Evolutionary conservation across 192 early-diverging fungal genomes (phyloP), one percentile per base, ranked within the genome.

Genomic region (Podila minutissima): DNA sequence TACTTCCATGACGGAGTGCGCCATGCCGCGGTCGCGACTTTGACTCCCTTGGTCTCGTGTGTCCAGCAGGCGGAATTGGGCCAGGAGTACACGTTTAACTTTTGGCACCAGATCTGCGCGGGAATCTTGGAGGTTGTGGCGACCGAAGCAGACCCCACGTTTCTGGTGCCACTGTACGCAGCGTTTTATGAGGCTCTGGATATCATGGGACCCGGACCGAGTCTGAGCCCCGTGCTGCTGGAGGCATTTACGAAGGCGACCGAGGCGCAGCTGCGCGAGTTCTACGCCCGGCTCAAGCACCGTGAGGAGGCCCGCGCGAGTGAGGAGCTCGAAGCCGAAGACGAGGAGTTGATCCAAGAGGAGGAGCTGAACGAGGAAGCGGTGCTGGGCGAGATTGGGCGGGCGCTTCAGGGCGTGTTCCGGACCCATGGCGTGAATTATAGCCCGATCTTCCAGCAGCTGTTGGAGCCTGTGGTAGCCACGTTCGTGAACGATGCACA

Each of bases 1-100:
- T 96, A 95, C 83, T 98, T 97, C 92, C 95, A 99, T 82, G 97
- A 99, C 72, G 97, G 95, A 75, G 97, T 99, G 48, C 88, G 97
- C 37, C 86, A 93, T 61, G 95, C 97, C 12, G 96, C 97, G 2
- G 94, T 94, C 10, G 85, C 88, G 1, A 83, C 91, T 0, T 92
- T 99, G 70, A 95, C 97, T 10, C 86, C 88, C 26, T 83, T 99
- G 66, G 86, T 99, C 66, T 82, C 82, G 57, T 67, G 89, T 33
- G 86, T 91, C 38, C 86, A 88, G 62, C 84, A 88, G 33, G 84
- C 91, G 26, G 73, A 88, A 64, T 70, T 84, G 60, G 74, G 71
- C 61, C 78, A 66, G 9, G 85, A 85, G 35, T 85, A 94, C 57
- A 75, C 94, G 10, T 57, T 86, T 46, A 87, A 84, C 50, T 87